A percentile compares a stretch with the other conserved stretches of the same genome.
Evolutionary conservation across 2,329 filamentous ascomycete genomes (phyloP).

Genomic region (Bipolaris victoriae): DNA sequence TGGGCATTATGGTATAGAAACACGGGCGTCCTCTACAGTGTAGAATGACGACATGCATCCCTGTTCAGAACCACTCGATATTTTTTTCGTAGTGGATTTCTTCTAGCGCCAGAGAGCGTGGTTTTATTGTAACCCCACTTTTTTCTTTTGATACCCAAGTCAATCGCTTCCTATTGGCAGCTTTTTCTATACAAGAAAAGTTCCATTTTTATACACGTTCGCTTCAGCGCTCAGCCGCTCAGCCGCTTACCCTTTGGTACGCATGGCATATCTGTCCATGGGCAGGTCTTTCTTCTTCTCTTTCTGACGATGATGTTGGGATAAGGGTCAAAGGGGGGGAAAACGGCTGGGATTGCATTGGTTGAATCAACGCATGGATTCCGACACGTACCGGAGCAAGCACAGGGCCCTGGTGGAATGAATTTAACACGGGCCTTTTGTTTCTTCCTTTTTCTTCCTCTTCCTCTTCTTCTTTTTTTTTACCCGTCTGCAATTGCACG

Average conservation of each 20-base stretch:
- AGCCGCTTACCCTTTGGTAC: constrained; percentile 25
- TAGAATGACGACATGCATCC: constrained; percentile 15
- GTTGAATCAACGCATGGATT: constrained; percentile 1
- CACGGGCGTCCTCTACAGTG: constrained; percentile 24
- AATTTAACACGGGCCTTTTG: not conserved
- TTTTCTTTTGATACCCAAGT: constrained; percentile 46
- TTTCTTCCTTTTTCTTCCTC: not conserved
- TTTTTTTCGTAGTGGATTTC: constrained; percentile 20
- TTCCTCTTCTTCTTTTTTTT: not conserved
- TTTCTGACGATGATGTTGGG: constrained; percentile 8
- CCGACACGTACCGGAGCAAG: not conserved
- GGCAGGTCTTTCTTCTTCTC: constrained; percentile 11
- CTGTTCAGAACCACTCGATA: constrained; percentile 14
- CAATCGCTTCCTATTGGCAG: constrained; percentile 36
- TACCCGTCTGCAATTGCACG: not conserved
- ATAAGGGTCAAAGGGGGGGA: not conserved
- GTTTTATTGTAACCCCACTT: constrained; percentile 26
- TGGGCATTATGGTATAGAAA: constrained; percentile 33
- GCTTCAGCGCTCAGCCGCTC: constrained; percentile 34
- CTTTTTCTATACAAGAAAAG: constrained; percentile 12
- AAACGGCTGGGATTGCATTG: constrained; percentile 4
- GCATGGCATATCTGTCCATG: constrained; percentile 26
- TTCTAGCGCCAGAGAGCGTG: constrained; percentile 20
- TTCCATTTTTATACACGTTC: constrained; percentile 35
- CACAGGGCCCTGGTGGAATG: not conserved